Conservation (phyloP, 23 red algal species). For the Gracilaria vermiculophylla region DNA sequence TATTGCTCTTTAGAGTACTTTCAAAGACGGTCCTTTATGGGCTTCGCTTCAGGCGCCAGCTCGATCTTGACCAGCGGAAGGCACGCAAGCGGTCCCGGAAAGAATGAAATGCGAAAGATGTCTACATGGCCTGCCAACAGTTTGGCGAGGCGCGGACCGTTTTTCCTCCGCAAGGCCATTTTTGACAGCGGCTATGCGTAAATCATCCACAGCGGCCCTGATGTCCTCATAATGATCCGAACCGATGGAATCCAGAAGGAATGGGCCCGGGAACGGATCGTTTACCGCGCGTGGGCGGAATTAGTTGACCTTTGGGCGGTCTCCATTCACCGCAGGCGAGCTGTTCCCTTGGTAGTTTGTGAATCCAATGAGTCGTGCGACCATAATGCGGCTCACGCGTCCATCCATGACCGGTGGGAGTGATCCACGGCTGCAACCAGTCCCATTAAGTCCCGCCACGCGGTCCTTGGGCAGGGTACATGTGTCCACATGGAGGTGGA, state of each 20-base stretch:
- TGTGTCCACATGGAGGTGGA: neutral
- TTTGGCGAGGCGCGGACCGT: neutral
- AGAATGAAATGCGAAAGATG: conserved; percentile 42
- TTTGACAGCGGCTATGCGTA: neutral
- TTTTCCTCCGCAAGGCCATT: conserved; percentile 27
- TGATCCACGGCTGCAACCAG: neutral
- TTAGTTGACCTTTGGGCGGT: conserved; percentile 12
- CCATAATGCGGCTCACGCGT: neutral
- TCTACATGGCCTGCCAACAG: neutral
- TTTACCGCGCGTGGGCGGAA: neutral
- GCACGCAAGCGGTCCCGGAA: neutral
- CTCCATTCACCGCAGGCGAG: neutral
- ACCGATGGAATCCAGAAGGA: conserved; percentile 10
- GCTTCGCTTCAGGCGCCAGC: conserved; percentile 2
- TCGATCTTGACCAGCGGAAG: neutral
- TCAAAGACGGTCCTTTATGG: conserved; percentile 38
- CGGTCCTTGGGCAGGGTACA: neutral
- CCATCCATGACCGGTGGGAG: neutral
- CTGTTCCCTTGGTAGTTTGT: neutral
- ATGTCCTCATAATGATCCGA: neutral
- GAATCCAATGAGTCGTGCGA: neutral
- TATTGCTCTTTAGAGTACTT: conserved; percentile 41
- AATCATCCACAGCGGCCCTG: neutral
- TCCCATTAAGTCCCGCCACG: neutral
- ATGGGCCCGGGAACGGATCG: conserved; percentile 36